Conservation (phyloP, 305 asterid genomes). For the Fraxinus velutina region DNA sequence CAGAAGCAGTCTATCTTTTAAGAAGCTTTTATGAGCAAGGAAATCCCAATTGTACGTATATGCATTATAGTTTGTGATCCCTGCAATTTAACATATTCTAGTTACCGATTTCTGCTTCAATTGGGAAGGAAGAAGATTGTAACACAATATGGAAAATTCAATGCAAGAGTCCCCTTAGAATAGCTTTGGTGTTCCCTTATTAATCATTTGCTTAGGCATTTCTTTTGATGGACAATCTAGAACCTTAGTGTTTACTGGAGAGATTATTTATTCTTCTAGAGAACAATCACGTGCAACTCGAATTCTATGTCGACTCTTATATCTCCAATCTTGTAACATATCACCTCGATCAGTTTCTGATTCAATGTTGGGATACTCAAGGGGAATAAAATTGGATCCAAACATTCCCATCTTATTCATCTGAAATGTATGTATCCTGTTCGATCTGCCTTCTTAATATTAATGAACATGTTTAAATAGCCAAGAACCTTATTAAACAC, state of each 20-base stretch:
- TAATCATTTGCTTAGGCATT: neutral
- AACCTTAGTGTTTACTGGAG: neutral
- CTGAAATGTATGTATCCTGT: neutral
- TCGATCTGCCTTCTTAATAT: neutral
- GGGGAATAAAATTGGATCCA: neutral
- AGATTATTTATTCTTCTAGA: neutral
- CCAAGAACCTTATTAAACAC: neutral
- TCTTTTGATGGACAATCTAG: neutral
- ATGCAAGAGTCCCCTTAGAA: neutral
- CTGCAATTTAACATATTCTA: slow-evolving; percentile 14
- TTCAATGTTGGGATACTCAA: neutral
- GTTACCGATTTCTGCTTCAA: slow-evolving; percentile 13
- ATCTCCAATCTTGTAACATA: neutral
- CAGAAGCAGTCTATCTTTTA: slow-evolving; percentile 65
- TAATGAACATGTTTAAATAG: neutral
- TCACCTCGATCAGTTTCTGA: neutral
- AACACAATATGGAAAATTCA: neutral
- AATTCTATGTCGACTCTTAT: neutral
- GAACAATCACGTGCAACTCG: neutral
- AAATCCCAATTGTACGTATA: slow-evolving; percentile 70
- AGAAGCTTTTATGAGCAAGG: slow-evolving; percentile 85
- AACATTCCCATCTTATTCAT: neutral
- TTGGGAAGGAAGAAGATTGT: slow-evolving; percentile 13
- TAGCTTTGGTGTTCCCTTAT: neutral
- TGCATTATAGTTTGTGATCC: slow-evolving; percentile 21